Evolutionary conservation across 2,329 filamentous ascomycete species (phyloP), one percentile per base, ranked within the genome.

Genomic region (Pseudogymnoascus sp.): DNA sequence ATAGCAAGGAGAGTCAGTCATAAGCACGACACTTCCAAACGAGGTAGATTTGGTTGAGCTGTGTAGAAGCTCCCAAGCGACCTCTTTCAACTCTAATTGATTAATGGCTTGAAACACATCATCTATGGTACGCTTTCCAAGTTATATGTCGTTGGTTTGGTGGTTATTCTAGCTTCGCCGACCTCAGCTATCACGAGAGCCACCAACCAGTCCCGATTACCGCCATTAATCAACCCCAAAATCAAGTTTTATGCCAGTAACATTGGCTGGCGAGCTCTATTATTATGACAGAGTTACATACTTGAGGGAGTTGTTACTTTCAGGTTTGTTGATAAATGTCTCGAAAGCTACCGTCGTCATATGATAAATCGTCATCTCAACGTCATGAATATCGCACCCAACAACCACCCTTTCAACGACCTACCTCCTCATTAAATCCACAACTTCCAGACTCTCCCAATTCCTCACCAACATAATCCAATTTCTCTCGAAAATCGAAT

Each of bases 321-420:
- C 49, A 21, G 25, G 28, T 56, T 56, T 56, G 49, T 56, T 34
- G 49, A 56, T 56, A 56, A 56, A 56, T 56, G 49, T 56, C 49
- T 56, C 49, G 28, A 56, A 56, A 14, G 28, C 49, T 14, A 11
- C 28, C 25, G n/a, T 56, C 49, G 49, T 56, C 49, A 56, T 56
- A 56, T 56, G 28, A 56, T 56, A 34, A 56, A 34, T 56, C 49
- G 49, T 56, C 49, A 56, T 56, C 49, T 34, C 49, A 56, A 56
- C 49, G 49, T 56, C 49, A 56, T 56, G 49, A 56, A 56, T 56
- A 21, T 34, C 28, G 49, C 49, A 56, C 49, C 25, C 49, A 56
- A 34, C 25, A 56, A 56, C 28, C 49, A 56, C 49, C 18, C 8
- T 34, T 56, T 34, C 28, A 34, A 34, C 9, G n/a, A 21, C 49